These are phyloP conservation scores for Aethionema arabicum DNA, from an alignment of 345 rosid genomes.

Conservation along the genomic window DNA sequence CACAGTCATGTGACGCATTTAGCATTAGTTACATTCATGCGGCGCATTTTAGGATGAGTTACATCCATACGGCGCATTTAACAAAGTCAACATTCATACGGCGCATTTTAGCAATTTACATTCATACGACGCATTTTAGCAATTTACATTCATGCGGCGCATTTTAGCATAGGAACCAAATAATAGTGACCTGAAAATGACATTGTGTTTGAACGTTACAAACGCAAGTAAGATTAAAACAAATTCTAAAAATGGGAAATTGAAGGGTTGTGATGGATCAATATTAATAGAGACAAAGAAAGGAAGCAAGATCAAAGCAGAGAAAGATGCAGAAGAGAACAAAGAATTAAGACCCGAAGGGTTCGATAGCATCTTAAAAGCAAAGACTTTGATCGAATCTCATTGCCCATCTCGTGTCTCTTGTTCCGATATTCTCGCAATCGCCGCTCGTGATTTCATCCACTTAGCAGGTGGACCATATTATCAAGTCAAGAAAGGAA, in stretches of 20 bases:
- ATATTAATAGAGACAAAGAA: conserved; percentile 57
- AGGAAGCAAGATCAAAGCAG: conserved; percentile 63
- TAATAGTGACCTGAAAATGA: too few relatives aligned
- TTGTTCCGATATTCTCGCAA: conserved; percentile 84
- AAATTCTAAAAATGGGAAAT: neutral
- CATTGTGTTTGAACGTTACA: too few relatives aligned
- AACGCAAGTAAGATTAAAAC: neutral
- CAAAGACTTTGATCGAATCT: conserved; percentile 72
- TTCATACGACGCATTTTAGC: too few relatives aligned
- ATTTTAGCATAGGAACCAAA: neutral
- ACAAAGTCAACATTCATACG: too few relatives aligned
- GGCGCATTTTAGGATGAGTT: too few relatives aligned
- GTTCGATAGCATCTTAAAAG: conserved; percentile 55
- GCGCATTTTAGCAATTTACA: too few relatives aligned
- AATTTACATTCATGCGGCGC: neutral
- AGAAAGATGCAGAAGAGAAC: conserved; percentile 74
- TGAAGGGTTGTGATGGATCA: conserved; percentile 89
- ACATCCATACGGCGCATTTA: too few relatives aligned
- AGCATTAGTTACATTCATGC: neutral
- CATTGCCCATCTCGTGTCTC: conserved; percentile 83
- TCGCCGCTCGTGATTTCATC: conserved; percentile 75
- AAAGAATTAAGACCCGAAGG: conserved; percentile 63
- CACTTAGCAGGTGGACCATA: conserved; percentile 79
- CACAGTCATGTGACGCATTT: too few relatives aligned
- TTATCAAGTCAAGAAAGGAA: conserved; percentile 77